These are phyloP conservation scores for Naganishia onofrii DNA, from an alignment of 768 basidiomycete species.

Conservation along the genomic window DNA sequence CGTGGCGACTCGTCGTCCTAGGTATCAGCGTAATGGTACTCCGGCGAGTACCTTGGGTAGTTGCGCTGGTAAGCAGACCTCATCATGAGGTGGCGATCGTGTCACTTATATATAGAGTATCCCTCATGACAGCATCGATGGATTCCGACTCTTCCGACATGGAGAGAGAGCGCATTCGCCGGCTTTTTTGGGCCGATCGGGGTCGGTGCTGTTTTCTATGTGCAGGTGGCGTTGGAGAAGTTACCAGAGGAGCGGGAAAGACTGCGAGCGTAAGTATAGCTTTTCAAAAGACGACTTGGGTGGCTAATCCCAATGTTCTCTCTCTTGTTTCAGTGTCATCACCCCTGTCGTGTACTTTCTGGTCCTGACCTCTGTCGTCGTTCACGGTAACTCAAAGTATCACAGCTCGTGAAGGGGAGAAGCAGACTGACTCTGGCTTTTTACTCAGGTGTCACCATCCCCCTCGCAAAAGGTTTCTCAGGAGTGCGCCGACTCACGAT, in stretches of 20 bases:
- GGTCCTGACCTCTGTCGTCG: conserved; percentile 51
- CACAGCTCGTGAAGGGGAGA: not conserved
- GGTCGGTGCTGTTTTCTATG: conserved; percentile 49
- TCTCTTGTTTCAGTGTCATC: conserved; percentile 34
- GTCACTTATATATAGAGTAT: not conserved
- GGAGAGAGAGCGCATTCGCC: conserved; percentile 49
- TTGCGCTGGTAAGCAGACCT: conserved; percentile 40
- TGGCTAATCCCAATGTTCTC: not conserved
- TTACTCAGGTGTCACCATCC: conserved; percentile 49
- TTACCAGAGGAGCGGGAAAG: conserved; percentile 49
- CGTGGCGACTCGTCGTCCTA: conserved; percentile 53
- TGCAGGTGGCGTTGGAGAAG: conserved; percentile 49
- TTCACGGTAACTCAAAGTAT: conserved; percentile 43
- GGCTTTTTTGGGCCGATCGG: conserved; percentile 53
- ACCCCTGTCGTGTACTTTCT: conserved; percentile 53
- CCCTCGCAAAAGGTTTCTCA: conserved; percentile 48
- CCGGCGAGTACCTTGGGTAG: conserved; percentile 53
- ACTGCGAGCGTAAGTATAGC: conserved; percentile 34
- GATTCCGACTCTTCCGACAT: conserved; percentile 49
- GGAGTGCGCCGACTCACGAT: conserved; percentile 36
- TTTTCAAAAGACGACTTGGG: conserved; percentile 21
- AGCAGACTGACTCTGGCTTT: not conserved
- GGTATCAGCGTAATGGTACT: conserved; percentile 52
- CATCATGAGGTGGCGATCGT: not conserved
- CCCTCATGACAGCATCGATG: conserved; percentile 30